Percentiles rank a stretch among this genome's conserved stretches.
phyloP scores from a whole-genome alignment of 2,329 filamentous ascomycete genomes.

The Metarhizium robertsii region DNA sequence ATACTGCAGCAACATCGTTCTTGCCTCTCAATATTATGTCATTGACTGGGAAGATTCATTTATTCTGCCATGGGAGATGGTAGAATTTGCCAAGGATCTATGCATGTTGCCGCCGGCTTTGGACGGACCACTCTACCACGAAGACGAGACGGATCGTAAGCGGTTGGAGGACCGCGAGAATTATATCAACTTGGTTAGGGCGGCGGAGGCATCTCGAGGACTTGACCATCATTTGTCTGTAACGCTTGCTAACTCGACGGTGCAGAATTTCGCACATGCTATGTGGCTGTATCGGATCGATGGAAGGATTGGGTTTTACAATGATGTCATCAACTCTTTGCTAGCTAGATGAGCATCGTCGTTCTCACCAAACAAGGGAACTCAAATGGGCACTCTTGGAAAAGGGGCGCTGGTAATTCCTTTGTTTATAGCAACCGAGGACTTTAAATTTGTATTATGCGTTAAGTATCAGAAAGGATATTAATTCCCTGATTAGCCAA shows the following conservation, averaged over 20 bases:
- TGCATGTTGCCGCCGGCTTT: not conserved
- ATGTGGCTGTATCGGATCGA: not conserved
- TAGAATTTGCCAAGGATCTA: not conserved
- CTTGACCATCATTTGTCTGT: not conserved
- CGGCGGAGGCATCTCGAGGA: not conserved
- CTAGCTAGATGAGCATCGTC: too few relatives aligned
- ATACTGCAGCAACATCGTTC: not conserved
- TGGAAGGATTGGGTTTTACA: not conserved
- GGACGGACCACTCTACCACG: not conserved
- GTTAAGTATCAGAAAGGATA: too few relatives aligned
- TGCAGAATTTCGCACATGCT: not conserved
- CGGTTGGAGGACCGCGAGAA: not conserved
- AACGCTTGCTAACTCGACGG: not conserved
- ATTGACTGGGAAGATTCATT: not conserved
- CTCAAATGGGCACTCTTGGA: too few relatives aligned
- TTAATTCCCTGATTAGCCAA: too few relatives aligned
- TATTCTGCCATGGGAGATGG: not conserved
- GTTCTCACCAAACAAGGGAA: too few relatives aligned
- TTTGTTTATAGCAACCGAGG: too few relatives aligned
- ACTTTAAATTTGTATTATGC: too few relatives aligned
- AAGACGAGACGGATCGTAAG: not conserved
- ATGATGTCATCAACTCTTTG: not conserved
- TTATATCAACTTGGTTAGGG: not conserved
- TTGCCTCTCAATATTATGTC: not conserved
- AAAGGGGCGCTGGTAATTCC: too few relatives aligned